Conservation (phyloP, 257 asterid species). For the Nicotiana tomentosiformis region DNA sequence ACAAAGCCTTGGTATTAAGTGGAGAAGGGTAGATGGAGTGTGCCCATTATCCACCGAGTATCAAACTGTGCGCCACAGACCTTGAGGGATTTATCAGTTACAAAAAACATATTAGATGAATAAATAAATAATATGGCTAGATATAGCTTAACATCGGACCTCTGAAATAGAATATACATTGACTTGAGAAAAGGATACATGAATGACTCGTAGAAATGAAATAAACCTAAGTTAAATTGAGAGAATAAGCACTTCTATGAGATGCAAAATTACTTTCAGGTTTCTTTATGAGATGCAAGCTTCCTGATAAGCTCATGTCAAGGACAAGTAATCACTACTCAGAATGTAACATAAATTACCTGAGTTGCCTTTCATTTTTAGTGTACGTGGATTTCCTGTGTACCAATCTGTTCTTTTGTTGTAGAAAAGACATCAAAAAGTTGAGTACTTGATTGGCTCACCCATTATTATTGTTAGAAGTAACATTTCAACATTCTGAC, state of each 20-base stretch:
- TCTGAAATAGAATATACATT: background rate
- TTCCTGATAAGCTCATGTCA: background rate
- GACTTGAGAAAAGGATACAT: background rate
- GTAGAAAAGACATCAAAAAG: background rate
- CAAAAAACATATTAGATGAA: too few relatives aligned
- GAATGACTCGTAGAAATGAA: background rate
- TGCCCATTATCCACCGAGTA: too few relatives aligned
- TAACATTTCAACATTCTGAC: background rate
- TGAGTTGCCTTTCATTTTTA: background rate
- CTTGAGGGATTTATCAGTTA: too few relatives aligned
- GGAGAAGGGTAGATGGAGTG: too few relatives aligned
- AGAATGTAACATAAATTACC: background rate
- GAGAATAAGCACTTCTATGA: background rate
- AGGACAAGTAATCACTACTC: background rate
- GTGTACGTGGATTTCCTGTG: background rate
- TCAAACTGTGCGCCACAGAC: too few relatives aligned
- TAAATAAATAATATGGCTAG: too few relatives aligned
- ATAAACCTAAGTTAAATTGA: background rate
- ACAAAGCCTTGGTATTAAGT: too few relatives aligned
- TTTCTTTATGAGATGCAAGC: background rate
- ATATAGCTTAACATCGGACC: background rate
- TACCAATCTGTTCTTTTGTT: background rate
- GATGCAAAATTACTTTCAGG: background rate
- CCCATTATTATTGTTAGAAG: background rate
- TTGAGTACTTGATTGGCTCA: background rate